Evolutionary conservation across 2,329 filamentous ascomycete genomes (phyloP), one percentile per base, ranked within the genome.

Genomic region (Paramyrothecium sp.): DNA sequence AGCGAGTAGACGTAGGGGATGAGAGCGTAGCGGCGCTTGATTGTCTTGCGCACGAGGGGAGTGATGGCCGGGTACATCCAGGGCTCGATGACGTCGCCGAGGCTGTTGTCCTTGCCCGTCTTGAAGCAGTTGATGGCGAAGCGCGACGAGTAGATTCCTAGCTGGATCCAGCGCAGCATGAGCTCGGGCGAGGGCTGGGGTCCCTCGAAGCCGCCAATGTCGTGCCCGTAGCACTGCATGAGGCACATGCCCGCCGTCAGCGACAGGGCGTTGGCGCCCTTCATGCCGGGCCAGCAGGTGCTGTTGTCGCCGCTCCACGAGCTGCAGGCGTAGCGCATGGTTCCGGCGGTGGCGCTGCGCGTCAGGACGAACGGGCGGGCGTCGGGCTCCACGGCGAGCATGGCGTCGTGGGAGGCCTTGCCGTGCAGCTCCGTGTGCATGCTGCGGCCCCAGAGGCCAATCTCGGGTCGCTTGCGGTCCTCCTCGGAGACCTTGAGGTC

Each of bases 81-180:
- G 0, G 89, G 89, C 73, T 91, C 88, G 57, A 91, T 91, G 0
- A 91, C 88, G 38, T 89, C 88, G 8, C 89, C 89, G 22, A 89
- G 79, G 0, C 78, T 77, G 64, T 87, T 90, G 70, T 91, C 85
- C 1, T 81, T 75, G 0, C 83, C 80, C 0, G 89, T 91, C 74
- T 91, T 91, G 81, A 88, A 91, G 71, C 89, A 91, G 71, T 91
- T 91, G 75, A 91, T 91, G 12, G 89, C 86, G 64, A 91, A 91
- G 0, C 89, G 84, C 0, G 86, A 81, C 2, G 87, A 88, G 72
- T 90, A 83, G 58, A 86, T 83, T 7, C 88, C 89, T 2, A 89
- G 79, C 66, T 91, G 89, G 13, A 91, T 79, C 89, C 89, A 92
- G 30, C 89, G 84, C 3, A 91, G 81, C 0, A 91, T 79, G 2